These are phyloP conservation scores for Suillus discolor DNA, from an alignment of 768 basidiomycete species.

Conservation along the genomic window DNA sequence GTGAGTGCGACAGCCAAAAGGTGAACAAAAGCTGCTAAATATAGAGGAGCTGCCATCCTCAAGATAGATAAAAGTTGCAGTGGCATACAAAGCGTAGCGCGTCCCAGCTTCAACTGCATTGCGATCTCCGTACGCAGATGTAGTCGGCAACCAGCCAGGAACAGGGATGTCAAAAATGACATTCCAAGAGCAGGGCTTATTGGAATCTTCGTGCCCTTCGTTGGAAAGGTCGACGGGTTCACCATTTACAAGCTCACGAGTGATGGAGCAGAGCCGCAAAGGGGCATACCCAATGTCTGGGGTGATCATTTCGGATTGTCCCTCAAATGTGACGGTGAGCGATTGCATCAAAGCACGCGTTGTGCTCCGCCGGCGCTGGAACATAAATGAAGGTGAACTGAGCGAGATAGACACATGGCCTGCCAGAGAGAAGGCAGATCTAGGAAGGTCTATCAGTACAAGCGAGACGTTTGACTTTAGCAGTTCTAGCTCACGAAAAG, in stretches of 20 bases:
- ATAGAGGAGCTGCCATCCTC: constrained; percentile 46
- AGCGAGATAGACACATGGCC: constrained; percentile 75
- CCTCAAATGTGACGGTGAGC: constrained; percentile 78
- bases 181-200: constrained; percentile 64
- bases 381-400: constrained; percentile 56
- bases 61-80: constrained; percentile 56
- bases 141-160: constrained; percentile 89
- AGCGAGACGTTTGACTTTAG: constrained; percentile 9
- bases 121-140: constrained; percentile 48
- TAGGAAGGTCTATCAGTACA: constrained; percentile 33
- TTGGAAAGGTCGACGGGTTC: constrained; percentile 63
- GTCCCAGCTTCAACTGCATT: constrained; percentile 52
- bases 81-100: constrained; percentile 67
- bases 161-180: constrained; percentile 79
- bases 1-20: constrained; percentile 51
- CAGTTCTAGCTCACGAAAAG: constrained; percentile 49
- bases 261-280: constrained; percentile 66
- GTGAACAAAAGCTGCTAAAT: constrained; percentile 56
- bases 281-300: constrained; percentile 67
- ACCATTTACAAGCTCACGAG: constrained; percentile 55
- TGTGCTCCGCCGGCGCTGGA: constrained; percentile 50
- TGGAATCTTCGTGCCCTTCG: constrained; percentile 61
- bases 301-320: constrained; percentile 76
- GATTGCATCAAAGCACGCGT: constrained; percentile 65
- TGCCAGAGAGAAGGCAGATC: constrained; percentile 85